phyloP scores from a whole-genome alignment of 106 monocot species.

The Dactylorhiza incarnata region DNA sequence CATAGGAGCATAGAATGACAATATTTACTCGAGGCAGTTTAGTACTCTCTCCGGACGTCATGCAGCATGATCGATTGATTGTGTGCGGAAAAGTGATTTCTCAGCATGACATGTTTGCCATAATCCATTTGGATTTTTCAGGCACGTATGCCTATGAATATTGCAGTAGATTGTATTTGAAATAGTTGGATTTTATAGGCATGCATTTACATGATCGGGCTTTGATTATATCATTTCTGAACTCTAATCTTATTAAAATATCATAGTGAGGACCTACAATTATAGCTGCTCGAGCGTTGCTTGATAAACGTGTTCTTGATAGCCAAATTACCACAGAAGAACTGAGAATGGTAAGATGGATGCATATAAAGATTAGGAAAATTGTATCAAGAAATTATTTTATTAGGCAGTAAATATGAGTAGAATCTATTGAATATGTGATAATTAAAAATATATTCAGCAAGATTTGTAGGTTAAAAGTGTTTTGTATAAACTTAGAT shows the following conservation, averaged over 20 bases:
- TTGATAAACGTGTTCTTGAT: no score
- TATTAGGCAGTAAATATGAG: no score
- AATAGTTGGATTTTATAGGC: neutral
- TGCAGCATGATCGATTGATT: neutral
- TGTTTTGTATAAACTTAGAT: no score
- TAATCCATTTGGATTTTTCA: neutral
- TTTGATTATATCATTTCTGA: neutral
- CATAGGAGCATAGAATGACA: neutral
- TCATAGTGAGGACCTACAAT: no score
- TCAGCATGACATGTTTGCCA: neutral
- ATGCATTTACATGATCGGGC: neutral
- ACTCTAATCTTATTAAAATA: neutral
- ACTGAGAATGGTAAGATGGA: no score
- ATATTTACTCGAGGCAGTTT: neutral
- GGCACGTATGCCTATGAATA: neutral
- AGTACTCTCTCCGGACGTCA: neutral
- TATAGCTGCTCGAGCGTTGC: no score
- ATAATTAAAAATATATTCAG: no score
- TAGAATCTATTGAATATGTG: no score
- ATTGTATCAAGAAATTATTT: no score
- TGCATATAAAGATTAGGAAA: no score
- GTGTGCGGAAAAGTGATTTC: neutral
- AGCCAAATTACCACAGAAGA: no score
- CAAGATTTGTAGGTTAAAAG: no score
- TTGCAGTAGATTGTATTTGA: neutral